These are phyloP conservation scores for Lycium ferocissimum DNA, from an alignment of 257 asterid species.

Conservation along the genomic window DNA sequence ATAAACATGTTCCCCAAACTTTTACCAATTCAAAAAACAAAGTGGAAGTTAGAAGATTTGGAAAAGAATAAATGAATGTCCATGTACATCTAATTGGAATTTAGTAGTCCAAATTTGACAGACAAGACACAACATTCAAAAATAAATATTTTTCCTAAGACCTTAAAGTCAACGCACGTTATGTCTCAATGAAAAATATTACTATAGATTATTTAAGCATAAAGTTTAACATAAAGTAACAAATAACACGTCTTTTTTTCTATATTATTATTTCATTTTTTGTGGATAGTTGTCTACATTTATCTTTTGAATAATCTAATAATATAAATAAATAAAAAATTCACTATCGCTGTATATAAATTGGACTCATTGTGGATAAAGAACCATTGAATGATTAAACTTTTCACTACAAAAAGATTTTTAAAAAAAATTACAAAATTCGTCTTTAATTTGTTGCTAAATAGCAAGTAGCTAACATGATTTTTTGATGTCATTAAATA, in stretches of 20 bases:
- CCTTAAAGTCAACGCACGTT: not conserved
- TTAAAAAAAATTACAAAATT: too few species aligned
- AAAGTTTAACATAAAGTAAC: too few species aligned
- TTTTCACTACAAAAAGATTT: not conserved
- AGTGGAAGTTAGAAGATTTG: not conserved
- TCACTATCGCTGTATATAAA: not conserved
- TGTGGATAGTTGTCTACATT: not conserved
- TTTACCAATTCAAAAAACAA: not conserved
- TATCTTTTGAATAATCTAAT: not conserved
- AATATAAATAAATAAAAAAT: not conserved
- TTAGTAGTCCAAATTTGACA: constrained; percentile 11
- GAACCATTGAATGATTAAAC: not conserved
- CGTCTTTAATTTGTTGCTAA: too few species aligned
- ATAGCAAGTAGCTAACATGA: too few species aligned
- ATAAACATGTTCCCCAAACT: constrained; percentile 5
- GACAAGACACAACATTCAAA: not conserved
- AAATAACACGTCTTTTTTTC: too few species aligned
- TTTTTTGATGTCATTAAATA: too few species aligned
- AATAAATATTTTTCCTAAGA: not conserved
- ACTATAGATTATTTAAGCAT: not conserved
- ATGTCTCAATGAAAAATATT: not conserved
- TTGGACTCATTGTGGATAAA: not conserved
- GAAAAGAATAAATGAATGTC: not conserved
- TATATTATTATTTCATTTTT: too few species aligned
- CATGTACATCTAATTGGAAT: not conserved